Evolutionary conservation across 768 basidiomycete genomes (phyloP), one percentile per base, ranked within the genome.

Genomic region (Agrocybe praecox): DNA sequence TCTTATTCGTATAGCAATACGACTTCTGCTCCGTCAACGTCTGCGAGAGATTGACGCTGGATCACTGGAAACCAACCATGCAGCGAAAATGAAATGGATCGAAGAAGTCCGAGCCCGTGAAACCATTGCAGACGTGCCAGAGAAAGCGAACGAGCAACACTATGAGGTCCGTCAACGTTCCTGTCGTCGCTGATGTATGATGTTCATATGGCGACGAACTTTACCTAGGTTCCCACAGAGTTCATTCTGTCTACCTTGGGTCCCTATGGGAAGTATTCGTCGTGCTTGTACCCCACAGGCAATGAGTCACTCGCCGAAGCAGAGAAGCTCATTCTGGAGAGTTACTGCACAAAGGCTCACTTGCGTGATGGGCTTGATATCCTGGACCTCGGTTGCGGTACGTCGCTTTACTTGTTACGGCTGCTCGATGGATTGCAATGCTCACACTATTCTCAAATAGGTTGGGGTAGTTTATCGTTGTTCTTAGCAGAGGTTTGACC

Each of bases 131-230:
- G 85, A 83, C 57, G 76, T 81, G 11, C 80, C 87, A 0, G 79
- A 83, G 36, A 86, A 86, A 64, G 88, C 87, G 18, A 90, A 90
- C 60, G 84, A 89, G 64, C 88, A 89, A 67, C 87, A 90, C 63
- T 90, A 90, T 67, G 87, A 90, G 74, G 87, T 86, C 55, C 22
- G 53, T 49, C 42, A n/a, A n/a, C n/a, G 46, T 40, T 18, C 19
- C 23, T 23, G 7, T 3, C 10, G 15, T 18, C 17, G 3, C 26
- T 32, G n/a, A 11, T 6, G 34, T 26, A 12, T 1, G 32, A 2
- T 11, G 26, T 19, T 18, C 33, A 32, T 40, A 33, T 53, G 45
- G 34, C 47, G 34, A 47, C 29, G 44, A 8, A 29, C 50, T 19
- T 45, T 19, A 33, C 44, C 21, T 40, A 85, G 85, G 81, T 87